Conservation (phyloP, 148 eudicot genomes). For the Diospyros kaki region DNA sequence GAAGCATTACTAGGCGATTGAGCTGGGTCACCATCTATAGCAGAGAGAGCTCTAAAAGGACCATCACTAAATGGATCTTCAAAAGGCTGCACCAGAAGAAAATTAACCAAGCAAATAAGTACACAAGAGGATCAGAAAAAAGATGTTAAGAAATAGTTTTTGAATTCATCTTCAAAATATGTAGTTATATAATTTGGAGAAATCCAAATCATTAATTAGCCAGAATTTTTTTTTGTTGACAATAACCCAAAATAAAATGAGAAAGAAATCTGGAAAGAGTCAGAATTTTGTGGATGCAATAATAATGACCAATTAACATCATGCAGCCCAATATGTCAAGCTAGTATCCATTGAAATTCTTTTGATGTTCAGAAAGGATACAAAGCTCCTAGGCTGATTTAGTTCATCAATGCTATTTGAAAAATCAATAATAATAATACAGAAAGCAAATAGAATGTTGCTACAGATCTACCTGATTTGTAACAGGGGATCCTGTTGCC, state of each 20-base stretch:
- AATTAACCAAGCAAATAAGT: not conserved
- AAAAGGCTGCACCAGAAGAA: conserved; percentile 56
- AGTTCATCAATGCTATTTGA: not conserved
- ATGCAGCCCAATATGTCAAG: not conserved
- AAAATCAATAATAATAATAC: conserved; percentile 4
- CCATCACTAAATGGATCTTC: conserved; percentile 95
- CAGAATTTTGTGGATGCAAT: not conserved
- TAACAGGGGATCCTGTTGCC: conserved; percentile 23
- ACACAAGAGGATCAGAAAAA: not conserved
- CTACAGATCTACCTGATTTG: conserved; percentile 52
- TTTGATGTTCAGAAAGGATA: not conserved
- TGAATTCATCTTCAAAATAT: not conserved
- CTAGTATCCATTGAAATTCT: too few species aligned
- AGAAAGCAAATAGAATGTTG: too few species aligned
- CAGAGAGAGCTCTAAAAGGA: conserved; percentile 73
- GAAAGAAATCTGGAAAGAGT: not conserved
- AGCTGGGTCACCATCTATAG: conserved; percentile 33
- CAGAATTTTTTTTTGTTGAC: not conserved
- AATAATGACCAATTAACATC: not conserved
- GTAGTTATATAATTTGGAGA: too few species aligned
- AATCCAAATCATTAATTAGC: not conserved
- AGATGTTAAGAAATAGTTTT: not conserved
- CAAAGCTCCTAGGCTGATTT: not conserved
- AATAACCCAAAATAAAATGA: too few species aligned
- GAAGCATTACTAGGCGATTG: conserved; percentile 47